These are phyloP conservation scores for Scenedesmus sp. DNA, from an alignment of 163 green algal species.

Conservation along the genomic window DNA sequence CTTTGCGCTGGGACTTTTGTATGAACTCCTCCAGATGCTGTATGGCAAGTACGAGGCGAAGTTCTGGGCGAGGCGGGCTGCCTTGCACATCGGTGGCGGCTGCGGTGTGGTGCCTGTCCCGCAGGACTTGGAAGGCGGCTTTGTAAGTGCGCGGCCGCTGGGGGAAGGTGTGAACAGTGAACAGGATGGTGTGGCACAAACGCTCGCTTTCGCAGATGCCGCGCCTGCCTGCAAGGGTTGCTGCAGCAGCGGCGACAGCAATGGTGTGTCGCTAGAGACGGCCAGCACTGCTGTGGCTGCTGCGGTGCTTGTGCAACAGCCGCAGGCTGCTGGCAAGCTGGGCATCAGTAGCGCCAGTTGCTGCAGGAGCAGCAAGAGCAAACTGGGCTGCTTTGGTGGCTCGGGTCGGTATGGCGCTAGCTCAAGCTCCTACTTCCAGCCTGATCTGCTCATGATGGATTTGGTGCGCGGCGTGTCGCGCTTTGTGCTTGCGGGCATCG, in stretches of 20 bases:
- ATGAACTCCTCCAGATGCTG: constrained; percentile 54
- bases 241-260: background rate
- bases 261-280: background rate
- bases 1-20: constrained; percentile 51
- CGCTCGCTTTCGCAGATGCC: background rate
- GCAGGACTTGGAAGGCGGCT: background rate
- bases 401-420: background rate
- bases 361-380: background rate
- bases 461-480: constrained; percentile 43
- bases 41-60: constrained; percentile 27
- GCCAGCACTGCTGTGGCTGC: background rate
- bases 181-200: background rate
- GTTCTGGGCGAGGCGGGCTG: background rate
- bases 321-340: background rate
- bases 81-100: background rate
- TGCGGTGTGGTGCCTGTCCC: background rate
- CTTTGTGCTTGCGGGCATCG: constrained; percentile 57
- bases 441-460: constrained; percentile 30
- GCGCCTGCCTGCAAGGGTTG: too few species aligned
- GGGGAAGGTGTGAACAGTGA: constrained; percentile 1
- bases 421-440: constrained; percentile 1
- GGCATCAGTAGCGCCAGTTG: background rate
- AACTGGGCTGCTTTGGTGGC: background rate
- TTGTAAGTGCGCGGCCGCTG: background rate
- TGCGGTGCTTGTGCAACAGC: background rate